These are phyloP conservation scores for Hymenochaete sp. DNA, from an alignment of 1,284 basidiomycete genomes.

Conservation along the genomic window DNA sequence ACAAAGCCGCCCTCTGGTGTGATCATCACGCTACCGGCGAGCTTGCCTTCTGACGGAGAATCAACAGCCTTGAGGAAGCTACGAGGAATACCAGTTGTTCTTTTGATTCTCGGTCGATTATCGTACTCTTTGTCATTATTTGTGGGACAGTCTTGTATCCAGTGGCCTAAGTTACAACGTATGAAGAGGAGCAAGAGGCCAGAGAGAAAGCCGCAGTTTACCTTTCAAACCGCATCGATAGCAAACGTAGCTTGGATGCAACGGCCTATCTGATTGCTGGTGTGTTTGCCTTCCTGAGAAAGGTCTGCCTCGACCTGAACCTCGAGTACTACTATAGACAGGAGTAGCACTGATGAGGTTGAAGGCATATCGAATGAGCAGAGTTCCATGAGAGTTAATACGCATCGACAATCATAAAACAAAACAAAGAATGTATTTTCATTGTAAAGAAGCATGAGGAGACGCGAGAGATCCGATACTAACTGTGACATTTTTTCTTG, in stretches of 20 bases:
- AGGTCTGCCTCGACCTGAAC: slow-evolving; percentile 52
- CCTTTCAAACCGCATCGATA: slow-evolving; percentile 98
- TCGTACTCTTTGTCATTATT: slow-evolving; percentile 94
- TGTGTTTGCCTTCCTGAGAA: slow-evolving; percentile 35
- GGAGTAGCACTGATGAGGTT: slow-evolving; percentile 57
- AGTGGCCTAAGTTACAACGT: slow-evolving; percentile 61
- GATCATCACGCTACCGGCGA: slow-evolving; percentile 86
- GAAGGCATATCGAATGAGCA: slow-evolving; percentile 41
- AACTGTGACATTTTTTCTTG: slow-evolving; percentile 97
- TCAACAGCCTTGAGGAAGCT: slow-evolving; percentile 97
- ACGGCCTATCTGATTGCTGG: slow-evolving; percentile 52
- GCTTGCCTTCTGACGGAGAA: slow-evolving; percentile 65
- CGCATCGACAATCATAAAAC: too few relatives aligned
- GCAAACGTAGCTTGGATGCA: slow-evolving; percentile 96
- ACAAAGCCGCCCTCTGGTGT: slow-evolving; percentile 96
- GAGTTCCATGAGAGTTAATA: background rate
- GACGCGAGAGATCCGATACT: slow-evolving; percentile 44
- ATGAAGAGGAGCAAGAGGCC: background rate
- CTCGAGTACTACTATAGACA: slow-evolving; percentile 57
- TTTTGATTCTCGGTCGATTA: slow-evolving; percentile 90
- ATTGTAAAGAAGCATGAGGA: background rate
- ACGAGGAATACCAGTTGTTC: slow-evolving; percentile 95
- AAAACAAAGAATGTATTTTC: background rate
- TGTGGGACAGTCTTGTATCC: slow-evolving; percentile 99
- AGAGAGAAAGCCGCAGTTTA: slow-evolving; percentile 30